Evolutionary conservation across 177 flowering plant species (phyloP).

Genomic region (Telopea speciosissima): DNA sequence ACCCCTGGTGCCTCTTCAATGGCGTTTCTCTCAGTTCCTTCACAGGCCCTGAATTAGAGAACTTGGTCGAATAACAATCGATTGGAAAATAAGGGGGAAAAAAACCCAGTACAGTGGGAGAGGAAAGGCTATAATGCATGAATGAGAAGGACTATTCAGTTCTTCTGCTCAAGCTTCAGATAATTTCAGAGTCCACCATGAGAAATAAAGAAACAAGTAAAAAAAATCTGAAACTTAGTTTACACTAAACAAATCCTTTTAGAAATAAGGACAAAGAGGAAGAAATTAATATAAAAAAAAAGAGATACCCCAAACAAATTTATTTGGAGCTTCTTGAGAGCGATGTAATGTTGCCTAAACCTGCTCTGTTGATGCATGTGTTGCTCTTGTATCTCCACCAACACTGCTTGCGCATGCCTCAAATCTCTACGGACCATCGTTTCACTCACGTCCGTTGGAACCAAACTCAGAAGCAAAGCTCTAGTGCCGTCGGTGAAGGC

Average conservation of each 20-base stretch:
- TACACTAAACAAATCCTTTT: no score
- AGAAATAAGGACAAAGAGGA: no score
- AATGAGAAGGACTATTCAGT: no score
- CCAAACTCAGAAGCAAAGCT: conserved; percentile 47
- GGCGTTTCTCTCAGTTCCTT: conserved; percentile 88
- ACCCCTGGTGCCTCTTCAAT: conserved; percentile 52
- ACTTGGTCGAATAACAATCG: no score
- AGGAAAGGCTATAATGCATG: no score
- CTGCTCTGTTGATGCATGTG: conserved; percentile 66
- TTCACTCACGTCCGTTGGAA: conserved; percentile 54
- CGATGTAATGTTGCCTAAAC: conserved; percentile 29
- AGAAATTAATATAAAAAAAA: no score
- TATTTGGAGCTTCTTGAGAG: not conserved
- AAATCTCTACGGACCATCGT: conserved; percentile 45
- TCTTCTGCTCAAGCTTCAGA: no score
- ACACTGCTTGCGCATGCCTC: conserved; percentile 55
- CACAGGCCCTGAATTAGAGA: conserved; percentile 45
- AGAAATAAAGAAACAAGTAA: no score
- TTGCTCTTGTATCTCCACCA: conserved; percentile 51
- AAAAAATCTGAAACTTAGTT: no score
- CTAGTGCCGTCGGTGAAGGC: conserved; percentile 45
- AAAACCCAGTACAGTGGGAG: no score
- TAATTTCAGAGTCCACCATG: no score
- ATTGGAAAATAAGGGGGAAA: no score
- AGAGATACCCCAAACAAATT: not conserved